Base-by-base conservation (phyloP, 306 rosid genomes). In the Nissolia schottii region DNA sequence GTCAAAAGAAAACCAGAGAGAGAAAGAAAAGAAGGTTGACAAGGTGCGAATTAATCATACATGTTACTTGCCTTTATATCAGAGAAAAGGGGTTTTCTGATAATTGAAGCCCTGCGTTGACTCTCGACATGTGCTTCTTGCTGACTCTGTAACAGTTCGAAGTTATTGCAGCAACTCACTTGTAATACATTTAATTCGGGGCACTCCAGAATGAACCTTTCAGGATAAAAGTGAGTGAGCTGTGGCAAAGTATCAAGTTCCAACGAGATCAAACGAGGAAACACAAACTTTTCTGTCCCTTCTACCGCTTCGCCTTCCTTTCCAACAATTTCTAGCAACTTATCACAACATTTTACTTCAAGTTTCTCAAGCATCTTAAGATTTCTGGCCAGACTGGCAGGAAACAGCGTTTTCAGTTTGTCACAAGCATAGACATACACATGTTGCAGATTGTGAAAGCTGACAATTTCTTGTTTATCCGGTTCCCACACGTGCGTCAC, bases 191-290 rank as follows among this genome's bases (percentile, higher is more conserved):
- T 9, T 13, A 74, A 63, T 12, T 3, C 32, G 0, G 43, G 56
- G 13, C 45, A 24, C 19, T 27, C 46, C 24, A 63, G 7, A 11
- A 23, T 24, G 64, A 50, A 35, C 16, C 1, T 11, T 62, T 5
- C 12, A 24, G 41, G 48, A 31, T 50, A 50, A 50, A 63, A 74
- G 78, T 1, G 16, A 50, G 19, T 11, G 31, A 74, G 71, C 7
- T 25, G 0, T 6, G 45, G 64, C 27, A 74, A 38, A 0, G 0
- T 0, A n/a, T 0, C 0, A 23, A 73, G 70, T 4, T 0, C 0
- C 13, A 74, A 0, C 2, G 0, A 8, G 0, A 24, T 63, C 37
- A 74, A 51, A 16, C 65, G 11, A 63, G 72, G 79, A 35, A 74
- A 63, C 32, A 11, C 45, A 74, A 51, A 35, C 31, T n/a, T 3